A percentile compares a stretch with the other conserved stretches of the same genome.
Conservation (phyloP, 2,329 filamentous ascomycete genomes). For the Colletotrichum ledebouriae region DNA sequence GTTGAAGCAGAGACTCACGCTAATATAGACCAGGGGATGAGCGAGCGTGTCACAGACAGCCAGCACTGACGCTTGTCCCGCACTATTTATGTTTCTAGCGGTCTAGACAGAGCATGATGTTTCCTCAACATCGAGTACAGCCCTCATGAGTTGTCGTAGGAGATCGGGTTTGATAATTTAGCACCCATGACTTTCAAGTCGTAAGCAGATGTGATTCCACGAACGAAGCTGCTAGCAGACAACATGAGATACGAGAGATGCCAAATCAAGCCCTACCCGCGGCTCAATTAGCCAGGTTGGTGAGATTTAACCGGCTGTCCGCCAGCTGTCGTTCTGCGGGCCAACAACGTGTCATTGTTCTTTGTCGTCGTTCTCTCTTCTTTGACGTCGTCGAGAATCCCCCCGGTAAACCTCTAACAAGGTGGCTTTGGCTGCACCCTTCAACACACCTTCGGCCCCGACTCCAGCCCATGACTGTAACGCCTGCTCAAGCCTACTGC, state of each 20-base stretch:
- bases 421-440: constrained; percentile 9
- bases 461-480: neutral
- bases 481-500: constrained; percentile 6
- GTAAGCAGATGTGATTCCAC: no score
- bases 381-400: neutral
- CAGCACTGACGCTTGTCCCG: neutral
- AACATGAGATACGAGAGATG: no score
- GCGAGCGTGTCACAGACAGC: constrained; percentile 6
- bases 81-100: neutral
- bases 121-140: no score
- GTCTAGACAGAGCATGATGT: no score
- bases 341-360: neutral
- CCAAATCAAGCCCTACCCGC: no score
- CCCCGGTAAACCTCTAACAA: constrained; percentile 1
- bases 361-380: constrained; percentile 19
- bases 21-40: constrained; percentile 1
- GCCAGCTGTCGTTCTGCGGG: neutral
- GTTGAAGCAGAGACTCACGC: neutral
- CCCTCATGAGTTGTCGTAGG: no score
- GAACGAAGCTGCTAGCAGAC: no score
- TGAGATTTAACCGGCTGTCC: neutral
- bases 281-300: neutral
- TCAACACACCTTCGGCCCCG: neutral
- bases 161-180: no score
- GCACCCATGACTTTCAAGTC: no score